Evolutionary conservation across 257 asterid species (phyloP).

Genomic region (Dorcoceras hygrometricum): DNA sequence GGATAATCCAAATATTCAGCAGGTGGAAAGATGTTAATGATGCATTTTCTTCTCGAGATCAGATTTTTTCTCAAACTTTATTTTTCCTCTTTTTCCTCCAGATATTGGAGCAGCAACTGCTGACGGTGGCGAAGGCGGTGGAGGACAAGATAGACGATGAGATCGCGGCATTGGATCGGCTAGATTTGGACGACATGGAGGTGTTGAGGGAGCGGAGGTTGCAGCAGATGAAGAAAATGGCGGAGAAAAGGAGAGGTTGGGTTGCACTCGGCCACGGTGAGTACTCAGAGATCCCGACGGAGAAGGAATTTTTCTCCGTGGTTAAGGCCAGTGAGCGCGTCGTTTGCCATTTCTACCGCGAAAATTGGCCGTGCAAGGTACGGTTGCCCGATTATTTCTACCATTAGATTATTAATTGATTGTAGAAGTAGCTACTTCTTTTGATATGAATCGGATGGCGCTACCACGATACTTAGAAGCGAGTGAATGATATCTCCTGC

Average conservation of each 20-base stretch:
- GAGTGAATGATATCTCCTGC: neutral
- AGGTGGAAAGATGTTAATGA: constrained; percentile 32
- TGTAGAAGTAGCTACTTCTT: neutral
- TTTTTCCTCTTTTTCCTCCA: constrained; percentile 24
- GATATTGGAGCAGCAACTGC: constrained; percentile 86
- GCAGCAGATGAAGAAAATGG: constrained; percentile 99
- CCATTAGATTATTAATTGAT: neutral
- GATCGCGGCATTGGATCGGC: constrained; percentile 74
- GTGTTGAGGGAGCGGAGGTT: constrained; percentile 79
- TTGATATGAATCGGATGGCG: neutral
- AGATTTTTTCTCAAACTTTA: constrained; percentile 1
- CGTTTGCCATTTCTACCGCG: constrained; percentile 96
- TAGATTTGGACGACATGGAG: constrained; percentile 83
- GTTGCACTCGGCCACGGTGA: constrained; percentile 92
- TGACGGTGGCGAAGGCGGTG: constrained; percentile 90
- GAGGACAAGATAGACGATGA: constrained; percentile 96
- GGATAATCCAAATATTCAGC: constrained; percentile 58
- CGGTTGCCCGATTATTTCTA: constrained; percentile 4
- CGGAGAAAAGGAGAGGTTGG: constrained; percentile 94
- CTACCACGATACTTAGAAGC: neutral
- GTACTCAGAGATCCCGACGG: constrained; percentile 80
- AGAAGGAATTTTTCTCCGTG: constrained; percentile 84
- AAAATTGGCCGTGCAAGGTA: constrained; percentile 99
- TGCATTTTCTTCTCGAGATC: neutral
- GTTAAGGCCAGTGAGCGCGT: constrained; percentile 98